phyloP scores from a whole-genome alignment of 441 rosid species.

The Mallotus repandus region DNA sequence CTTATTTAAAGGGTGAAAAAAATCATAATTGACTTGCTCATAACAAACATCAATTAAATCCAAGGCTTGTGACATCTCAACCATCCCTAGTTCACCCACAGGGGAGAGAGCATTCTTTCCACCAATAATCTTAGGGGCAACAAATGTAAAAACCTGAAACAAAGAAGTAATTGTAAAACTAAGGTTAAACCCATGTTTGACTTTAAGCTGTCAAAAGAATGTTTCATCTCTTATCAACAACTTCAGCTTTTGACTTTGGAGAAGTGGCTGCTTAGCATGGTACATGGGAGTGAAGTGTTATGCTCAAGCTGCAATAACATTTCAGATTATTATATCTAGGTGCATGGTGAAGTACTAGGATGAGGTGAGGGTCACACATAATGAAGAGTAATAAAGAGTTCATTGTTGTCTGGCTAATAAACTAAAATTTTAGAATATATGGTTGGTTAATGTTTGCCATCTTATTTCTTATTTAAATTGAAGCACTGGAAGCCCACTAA shows the following conservation, averaged over 20 bases:
- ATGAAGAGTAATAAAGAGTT: not conserved
- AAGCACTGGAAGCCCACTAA: not conserved
- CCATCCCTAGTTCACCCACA: constrained; percentile 97
- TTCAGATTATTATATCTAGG: not conserved
- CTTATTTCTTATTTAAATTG: not conserved
- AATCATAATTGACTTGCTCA: constrained; percentile 58
- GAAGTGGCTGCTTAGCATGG: constrained; percentile 4
- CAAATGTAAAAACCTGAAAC: constrained; percentile 81
- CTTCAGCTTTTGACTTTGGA: not conserved
- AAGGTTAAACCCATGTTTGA: not conserved
- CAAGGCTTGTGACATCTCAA: constrained; percentile 94
- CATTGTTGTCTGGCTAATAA: not conserved
- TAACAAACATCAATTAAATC: constrained; percentile 69
- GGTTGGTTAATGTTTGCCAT: not conserved
- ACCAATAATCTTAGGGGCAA: constrained; percentile 95
- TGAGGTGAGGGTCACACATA: not conserved
- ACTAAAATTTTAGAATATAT: not conserved
- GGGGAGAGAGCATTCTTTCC: constrained; percentile 87
- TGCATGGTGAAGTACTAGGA: not conserved
- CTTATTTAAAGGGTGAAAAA: not conserved
- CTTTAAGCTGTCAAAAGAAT: not conserved
- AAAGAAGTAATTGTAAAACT: constrained; percentile 7
- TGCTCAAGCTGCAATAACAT: not conserved
- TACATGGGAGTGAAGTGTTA: not conserved
- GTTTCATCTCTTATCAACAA: not conserved